phyloP scores from a whole-genome alignment of 2,329 filamentous ascomycete genomes.

The Teratosphaeria viscida region DNA sequence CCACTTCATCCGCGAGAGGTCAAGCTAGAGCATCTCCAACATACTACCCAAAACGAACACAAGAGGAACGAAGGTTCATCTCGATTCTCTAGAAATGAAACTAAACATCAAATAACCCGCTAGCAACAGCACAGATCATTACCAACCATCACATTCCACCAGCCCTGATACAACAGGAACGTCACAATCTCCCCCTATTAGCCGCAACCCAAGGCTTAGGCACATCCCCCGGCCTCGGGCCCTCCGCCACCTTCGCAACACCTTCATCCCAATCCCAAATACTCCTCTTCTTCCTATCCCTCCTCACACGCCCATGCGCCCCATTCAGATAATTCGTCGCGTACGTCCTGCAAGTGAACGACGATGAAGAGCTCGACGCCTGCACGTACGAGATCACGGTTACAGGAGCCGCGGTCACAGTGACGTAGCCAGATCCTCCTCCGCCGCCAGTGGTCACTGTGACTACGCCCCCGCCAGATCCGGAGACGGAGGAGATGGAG shows the following conservation, averaged over 20 bases:
- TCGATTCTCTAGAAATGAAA: neutral
- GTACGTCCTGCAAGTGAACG: neutral
- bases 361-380: neutral
- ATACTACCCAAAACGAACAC: too few relatives aligned
- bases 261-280: slow-evolving; percentile 8
- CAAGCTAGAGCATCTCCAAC: too few relatives aligned
- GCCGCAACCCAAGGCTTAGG: neutral
- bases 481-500: neutral
- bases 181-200: neutral
- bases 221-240: neutral
- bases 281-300: slow-evolving; percentile 9
- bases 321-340: slow-evolving; percentile 2
- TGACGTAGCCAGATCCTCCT: neutral
- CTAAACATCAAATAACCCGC: neutral
- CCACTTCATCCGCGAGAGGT: too few relatives aligned
- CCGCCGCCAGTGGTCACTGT: neutral
- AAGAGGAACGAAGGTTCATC: too few relatives aligned
- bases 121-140: neutral
- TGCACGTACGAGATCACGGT: neutral
- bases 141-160: neutral
- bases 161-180: neutral
- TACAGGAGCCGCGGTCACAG: neutral
- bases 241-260: neutral
- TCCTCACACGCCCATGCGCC: slow-evolving; percentile 9
- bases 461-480: neutral